A percentile compares a stretch with the other conserved stretches of the same genome.
These are phyloP conservation scores for Lindgomyces ingoldianus DNA, from an alignment of 495 filamentous ascomycete genomes.

Conservation along the genomic window DNA sequence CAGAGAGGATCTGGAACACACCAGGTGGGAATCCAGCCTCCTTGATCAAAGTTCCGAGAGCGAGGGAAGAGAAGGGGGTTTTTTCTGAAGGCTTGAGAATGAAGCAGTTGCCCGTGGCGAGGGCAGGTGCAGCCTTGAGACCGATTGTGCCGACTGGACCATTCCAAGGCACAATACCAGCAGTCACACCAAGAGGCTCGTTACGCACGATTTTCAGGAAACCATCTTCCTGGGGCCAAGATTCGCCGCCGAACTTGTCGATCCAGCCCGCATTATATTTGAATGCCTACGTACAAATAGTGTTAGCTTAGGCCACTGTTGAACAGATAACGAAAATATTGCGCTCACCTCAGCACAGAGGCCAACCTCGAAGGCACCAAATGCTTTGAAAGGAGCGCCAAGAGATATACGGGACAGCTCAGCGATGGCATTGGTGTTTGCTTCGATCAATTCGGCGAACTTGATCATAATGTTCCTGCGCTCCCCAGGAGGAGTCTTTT, in stretches of 20 bases:
- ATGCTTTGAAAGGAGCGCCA: constrained; percentile 42
- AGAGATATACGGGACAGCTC: constrained; percentile 44
- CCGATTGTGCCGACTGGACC: constrained; percentile 36
- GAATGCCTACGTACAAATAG: constrained; percentile 28
- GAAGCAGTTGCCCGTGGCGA: constrained; percentile 51
- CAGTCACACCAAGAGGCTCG: constrained; percentile 48
- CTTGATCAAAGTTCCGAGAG: constrained; percentile 38
- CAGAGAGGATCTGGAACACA: constrained; percentile 47
- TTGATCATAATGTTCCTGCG: constrained; percentile 44
- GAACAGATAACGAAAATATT: not conserved
- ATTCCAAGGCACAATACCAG: constrained; percentile 52
- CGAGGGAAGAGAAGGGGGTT: constrained; percentile 43
- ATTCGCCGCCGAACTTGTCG: constrained; percentile 52
- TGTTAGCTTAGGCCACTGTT: not conserved
- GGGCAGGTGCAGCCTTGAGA: constrained; percentile 51
- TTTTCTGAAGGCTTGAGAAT: constrained; percentile 49
- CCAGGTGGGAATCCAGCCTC: constrained; percentile 48
- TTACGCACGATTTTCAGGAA: constrained; percentile 50
- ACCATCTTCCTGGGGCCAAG: constrained; percentile 49
- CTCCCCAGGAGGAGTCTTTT: constrained; percentile 36
- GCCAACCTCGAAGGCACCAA: constrained; percentile 39
- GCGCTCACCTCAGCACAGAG: constrained; percentile 37
- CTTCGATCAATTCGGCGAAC: constrained; percentile 48
- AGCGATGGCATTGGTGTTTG: constrained; percentile 41
- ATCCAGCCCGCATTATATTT: constrained; percentile 51